phyloP scores from a whole-genome alignment of 495 filamentous ascomycete species.

The Trichoderma erinaceum region DNA sequence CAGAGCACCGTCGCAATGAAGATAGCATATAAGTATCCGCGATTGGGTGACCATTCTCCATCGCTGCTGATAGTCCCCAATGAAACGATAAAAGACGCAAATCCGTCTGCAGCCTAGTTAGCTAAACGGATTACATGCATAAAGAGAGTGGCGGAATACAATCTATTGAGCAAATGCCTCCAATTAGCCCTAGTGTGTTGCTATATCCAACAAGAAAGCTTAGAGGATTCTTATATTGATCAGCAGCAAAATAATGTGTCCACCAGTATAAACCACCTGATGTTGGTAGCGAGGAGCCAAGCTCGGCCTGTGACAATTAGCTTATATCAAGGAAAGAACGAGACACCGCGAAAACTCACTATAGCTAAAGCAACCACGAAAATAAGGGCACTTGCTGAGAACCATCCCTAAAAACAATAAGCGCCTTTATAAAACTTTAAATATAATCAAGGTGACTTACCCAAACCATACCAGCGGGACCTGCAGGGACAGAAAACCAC shows the following conservation, averaged over 20 bases:
- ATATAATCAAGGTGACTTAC: constrained; percentile 24
- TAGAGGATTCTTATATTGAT: constrained; percentile 31
- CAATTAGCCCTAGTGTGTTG: constrained; percentile 62
- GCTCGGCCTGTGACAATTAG: constrained; percentile 42
- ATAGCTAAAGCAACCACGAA: constrained; percentile 62
- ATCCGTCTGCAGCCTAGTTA: neutral
- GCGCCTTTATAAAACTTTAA: neutral
- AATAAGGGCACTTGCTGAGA: constrained; percentile 55
- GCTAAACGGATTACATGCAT: neutral
- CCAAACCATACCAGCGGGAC: constrained; percentile 67
- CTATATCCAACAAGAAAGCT: constrained; percentile 68
- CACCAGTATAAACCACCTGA: constrained; percentile 65
- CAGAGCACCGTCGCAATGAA: constrained; percentile 53
- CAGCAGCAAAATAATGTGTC: constrained; percentile 60
- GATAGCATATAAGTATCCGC: constrained; percentile 56
- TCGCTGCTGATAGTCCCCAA: constrained; percentile 34
- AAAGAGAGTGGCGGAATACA: constrained; percentile 25
- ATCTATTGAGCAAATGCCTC: constrained; percentile 56
- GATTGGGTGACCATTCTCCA: constrained; percentile 55
- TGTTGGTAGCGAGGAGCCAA: constrained; percentile 65
- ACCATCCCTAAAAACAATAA: constrained; percentile 46
- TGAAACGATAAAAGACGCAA: neutral
- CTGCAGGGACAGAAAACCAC: constrained; percentile 59
- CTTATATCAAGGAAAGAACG: neutral
- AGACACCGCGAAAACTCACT: neutral